Base-by-base conservation (phyloP, 148 eudicot genomes). In the Amaranthus cruentus region DNA sequence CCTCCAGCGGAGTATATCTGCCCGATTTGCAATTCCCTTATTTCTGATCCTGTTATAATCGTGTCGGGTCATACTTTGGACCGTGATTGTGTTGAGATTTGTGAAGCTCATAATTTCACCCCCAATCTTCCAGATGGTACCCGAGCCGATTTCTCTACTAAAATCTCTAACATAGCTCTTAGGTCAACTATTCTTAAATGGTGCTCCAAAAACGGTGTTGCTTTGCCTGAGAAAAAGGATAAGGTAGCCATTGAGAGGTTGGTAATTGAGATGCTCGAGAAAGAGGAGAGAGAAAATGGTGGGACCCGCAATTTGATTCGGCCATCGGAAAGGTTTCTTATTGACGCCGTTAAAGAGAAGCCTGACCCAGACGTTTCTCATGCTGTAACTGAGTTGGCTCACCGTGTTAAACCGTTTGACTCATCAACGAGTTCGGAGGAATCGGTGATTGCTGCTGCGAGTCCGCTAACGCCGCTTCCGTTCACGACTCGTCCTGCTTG, bases 1-100 rank as follows among this genome's bases (percentile, higher is more conserved):
- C 91, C 93, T 1, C 96, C 96, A 0, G 79, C 70, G 5, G 98
- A 91, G 15, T 90, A 86, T 76, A 21, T 91, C 28, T 95, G 98
- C 68, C 93, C 96, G 2, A 74, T 95, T 10, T 88, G 89, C 60
- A 78, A 80, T 2, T 77, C 82, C 38, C 42, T 95, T 7, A 83
- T 95, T 69, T 85, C 68, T 54, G 96, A 95, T 77, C 96, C 99
- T 3, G 92, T 89, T 2, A 88, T 90, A 0, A 79, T 92, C 47
- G 73, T 80, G 13, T 88, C 96, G 2, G 99, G 99, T 6, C 96
- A 91, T 47, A 90, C 93, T 57, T 87, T 90, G 62, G 99, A 95
- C 72, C 83, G 96, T 2, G 55, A 79, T 4, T 85, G 88, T n/a
- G 85, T 84, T 0, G 79, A 86, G 38, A 87, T 84, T 54, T 91